Percentiles rank a stretch among this genome's conserved stretches.
These are phyloP conservation scores for Gossypium australe DNA, from an alignment of 345 rosid species.

Conservation along the genomic window DNA sequence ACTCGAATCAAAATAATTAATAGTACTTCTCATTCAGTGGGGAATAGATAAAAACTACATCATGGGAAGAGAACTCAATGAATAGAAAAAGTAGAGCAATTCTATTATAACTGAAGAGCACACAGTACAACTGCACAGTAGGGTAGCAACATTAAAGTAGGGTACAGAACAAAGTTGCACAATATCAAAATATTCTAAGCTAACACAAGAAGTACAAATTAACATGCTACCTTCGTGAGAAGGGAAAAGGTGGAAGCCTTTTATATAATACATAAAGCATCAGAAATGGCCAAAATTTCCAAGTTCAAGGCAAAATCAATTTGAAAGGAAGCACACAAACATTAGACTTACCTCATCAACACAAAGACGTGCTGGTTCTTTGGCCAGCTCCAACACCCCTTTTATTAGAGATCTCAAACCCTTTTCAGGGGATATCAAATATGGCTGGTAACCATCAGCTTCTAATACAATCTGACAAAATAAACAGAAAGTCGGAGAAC, in stretches of 20 bases:
- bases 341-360: conserved; percentile 62
- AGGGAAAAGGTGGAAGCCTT: not conserved
- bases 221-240: not conserved
- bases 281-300: not conserved
- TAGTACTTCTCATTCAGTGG: not conserved
- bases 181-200: not conserved
- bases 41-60: not conserved
- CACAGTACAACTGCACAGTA: not conserved
- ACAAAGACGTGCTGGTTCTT: conserved; percentile 70
- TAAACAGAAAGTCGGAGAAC: not conserved
- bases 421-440: conserved; percentile 83
- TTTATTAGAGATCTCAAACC: conserved; percentile 77
- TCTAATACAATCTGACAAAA: conserved; percentile 60
- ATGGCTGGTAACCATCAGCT: conserved; percentile 87
- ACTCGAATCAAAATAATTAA: not conserved
- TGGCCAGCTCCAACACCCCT: conserved; percentile 68
- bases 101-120: conserved; percentile 3
- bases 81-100: conserved; percentile 6
- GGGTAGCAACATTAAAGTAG: not conserved
- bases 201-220: not conserved
- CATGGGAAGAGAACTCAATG: not conserved
- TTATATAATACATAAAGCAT: not conserved
- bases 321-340: not conserved
- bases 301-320: not conserved
- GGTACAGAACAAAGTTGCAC: not conserved